phyloP scores from a whole-genome alignment of 106 monocot species.

The Ottelia alismoides region DNA sequence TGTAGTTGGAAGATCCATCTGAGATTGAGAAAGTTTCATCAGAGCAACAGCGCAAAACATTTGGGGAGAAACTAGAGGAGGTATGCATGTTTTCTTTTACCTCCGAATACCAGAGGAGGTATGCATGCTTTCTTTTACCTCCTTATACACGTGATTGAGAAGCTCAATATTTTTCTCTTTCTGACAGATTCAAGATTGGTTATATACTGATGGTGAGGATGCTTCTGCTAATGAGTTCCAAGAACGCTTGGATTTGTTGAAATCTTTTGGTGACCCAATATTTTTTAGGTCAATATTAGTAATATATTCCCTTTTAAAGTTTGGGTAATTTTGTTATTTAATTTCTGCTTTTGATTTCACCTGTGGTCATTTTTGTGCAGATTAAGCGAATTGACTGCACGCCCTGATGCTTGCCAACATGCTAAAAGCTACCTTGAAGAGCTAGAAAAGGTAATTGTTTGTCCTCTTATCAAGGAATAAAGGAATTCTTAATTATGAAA shows the following conservation, averaged over 20 bases:
- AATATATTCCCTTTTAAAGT: too few relatives aligned
- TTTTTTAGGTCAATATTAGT: slow-evolving; percentile 78
- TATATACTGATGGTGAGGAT: slow-evolving; percentile 99
- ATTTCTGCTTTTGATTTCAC: not conserved
- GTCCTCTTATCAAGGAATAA: not conserved
- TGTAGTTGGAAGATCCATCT: slow-evolving; percentile 71
- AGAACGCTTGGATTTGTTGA: slow-evolving; percentile 57
- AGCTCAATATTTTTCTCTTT: not conserved
- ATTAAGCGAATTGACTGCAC: slow-evolving; percentile 60
- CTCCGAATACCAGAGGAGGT: not conserved
- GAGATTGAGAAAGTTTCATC: slow-evolving; percentile 69
- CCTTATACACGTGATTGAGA: not conserved
- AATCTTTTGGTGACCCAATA: slow-evolving; percentile 83
- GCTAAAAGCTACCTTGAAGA: slow-evolving; percentile 56
- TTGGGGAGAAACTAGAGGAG: slow-evolving; percentile 72
- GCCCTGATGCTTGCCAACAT: slow-evolving; percentile 68
- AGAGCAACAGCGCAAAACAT: slow-evolving; percentile 48
- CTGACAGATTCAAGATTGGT: slow-evolving; percentile 92
- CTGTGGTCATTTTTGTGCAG: slow-evolving; percentile 19
- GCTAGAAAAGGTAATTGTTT: slow-evolving; percentile 49
- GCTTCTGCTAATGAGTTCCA: slow-evolving; percentile 82
- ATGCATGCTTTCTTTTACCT: not conserved
- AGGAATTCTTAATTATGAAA: not conserved
- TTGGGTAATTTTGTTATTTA: not conserved
- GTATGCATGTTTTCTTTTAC: slow-evolving; percentile 18